phyloP scores from a whole-genome alignment of 306 rosid species.

The Malus sieversii region DNA sequence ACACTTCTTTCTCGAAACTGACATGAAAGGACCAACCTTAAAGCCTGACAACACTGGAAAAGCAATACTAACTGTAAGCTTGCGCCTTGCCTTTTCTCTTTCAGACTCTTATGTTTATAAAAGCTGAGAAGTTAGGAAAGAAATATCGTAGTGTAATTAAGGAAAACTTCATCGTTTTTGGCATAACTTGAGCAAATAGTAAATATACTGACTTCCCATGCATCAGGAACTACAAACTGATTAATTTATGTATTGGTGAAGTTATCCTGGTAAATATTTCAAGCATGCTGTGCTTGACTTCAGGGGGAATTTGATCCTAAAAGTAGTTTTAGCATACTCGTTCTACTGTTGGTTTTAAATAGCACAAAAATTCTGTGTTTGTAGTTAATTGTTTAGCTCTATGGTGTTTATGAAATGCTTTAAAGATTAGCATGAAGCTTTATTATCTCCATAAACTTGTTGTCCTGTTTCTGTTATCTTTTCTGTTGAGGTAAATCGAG shows the following conservation, averaged over 20 bases:
- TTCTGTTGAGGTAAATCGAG: neutral
- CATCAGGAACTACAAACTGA: neutral
- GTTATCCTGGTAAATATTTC: neutral
- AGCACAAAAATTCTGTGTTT: neutral
- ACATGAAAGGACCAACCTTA: slow-evolving; percentile 76
- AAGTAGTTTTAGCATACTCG: neutral
- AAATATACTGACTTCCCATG: neutral
- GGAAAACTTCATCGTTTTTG: neutral
- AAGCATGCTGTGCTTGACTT: neutral
- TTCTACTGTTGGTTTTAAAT: neutral
- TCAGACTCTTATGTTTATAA: neutral
- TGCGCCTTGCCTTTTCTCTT: neutral
- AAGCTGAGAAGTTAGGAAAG: neutral
- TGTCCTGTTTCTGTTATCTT: neutral
- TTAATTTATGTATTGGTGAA: neutral
- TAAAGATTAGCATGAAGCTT: neutral
- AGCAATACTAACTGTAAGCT: slow-evolving; percentile 71
- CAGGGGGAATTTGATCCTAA: neutral
- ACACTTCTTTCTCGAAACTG: slow-evolving; percentile 73
- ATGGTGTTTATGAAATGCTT: neutral
- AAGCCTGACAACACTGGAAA: slow-evolving; percentile 91
- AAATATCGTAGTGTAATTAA: neutral
- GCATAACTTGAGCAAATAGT: neutral
- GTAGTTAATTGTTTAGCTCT: neutral
- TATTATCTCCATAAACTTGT: neutral